These are phyloP conservation scores for Crithidia expoeki DNA, from an alignment of 208 protist species.

Conservation along the genomic window DNA sequence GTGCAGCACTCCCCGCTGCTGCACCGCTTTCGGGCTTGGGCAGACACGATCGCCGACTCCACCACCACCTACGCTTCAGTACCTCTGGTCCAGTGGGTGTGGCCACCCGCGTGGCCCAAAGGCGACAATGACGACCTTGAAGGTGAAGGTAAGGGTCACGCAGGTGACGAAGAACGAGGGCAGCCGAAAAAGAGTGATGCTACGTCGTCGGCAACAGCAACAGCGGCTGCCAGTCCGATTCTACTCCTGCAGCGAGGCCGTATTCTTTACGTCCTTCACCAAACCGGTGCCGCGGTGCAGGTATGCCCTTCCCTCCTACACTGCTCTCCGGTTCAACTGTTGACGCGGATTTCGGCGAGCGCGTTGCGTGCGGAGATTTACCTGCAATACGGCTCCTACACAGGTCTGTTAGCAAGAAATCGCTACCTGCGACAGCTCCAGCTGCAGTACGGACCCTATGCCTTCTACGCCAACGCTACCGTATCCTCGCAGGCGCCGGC, in stretches of 20 bases:
- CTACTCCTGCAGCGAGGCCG: constrained; percentile 42
- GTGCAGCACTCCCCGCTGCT: constrained; percentile 20
- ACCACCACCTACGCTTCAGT: constrained; percentile 31
- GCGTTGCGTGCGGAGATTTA: neutral
- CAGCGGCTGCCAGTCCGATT: constrained; percentile 28
- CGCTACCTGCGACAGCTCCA: constrained; percentile 21
- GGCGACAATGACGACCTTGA: constrained; percentile 1
- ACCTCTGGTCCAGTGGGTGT: constrained; percentile 33
- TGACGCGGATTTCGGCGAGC: neutral
- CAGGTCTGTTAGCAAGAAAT: constrained; percentile 15
- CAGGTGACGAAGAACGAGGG: neutral
- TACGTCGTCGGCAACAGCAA: neutral
- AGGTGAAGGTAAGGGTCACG: neutral
- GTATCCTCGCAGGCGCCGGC: constrained; percentile 11
- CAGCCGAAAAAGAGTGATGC: too few species aligned
- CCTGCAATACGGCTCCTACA: constrained; percentile 32
- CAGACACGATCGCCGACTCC: constrained; percentile 19
- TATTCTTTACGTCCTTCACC: constrained; percentile 35
- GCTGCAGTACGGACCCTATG: constrained; percentile 27
- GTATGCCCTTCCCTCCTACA: constrained; percentile 41
- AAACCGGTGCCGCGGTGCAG: constrained; percentile 37
- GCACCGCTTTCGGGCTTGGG: constrained; percentile 29
- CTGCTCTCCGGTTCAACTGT: constrained; percentile 17
- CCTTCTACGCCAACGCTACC: constrained; percentile 4
- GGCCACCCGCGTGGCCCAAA: constrained; percentile 22